Evolutionary conservation across 306 rosid species (phyloP).

Genomic region (Prinsepia uniflora): DNA sequence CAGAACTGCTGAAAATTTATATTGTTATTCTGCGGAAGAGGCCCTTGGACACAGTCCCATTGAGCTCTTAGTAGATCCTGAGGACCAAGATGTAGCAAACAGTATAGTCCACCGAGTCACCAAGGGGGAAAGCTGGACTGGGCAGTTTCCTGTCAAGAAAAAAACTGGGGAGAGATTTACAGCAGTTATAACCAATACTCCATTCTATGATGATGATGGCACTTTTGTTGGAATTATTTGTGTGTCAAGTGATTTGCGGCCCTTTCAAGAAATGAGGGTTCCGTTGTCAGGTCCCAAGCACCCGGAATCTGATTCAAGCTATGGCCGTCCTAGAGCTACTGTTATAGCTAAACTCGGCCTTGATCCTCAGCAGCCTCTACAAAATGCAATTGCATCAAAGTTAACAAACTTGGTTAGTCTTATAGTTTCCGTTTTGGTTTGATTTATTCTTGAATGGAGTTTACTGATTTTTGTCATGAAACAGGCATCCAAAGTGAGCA

Average conservation of each 20-base stretch:
- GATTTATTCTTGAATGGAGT: conserved; percentile 32
- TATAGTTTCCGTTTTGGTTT: conserved; percentile 25
- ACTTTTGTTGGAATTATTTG: conserved; percentile 67
- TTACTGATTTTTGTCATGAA: conserved; percentile 39
- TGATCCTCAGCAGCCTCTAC: conserved; percentile 86
- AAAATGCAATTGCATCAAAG: conserved; percentile 71
- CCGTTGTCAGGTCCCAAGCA: conserved; percentile 28
- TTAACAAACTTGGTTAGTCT: conserved; percentile 89
- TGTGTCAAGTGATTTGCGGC: conserved; percentile 64
- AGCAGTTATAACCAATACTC: conserved; percentile 56
- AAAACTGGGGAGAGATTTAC: conserved; percentile 65
- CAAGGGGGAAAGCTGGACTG: conserved; percentile 85
- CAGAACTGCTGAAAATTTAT: conserved; percentile 75
- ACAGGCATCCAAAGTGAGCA: conserved; percentile 94
- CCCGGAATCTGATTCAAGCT: conserved; percentile 41
- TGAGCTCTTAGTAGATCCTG: conserved; percentile 63
- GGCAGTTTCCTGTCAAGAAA: conserved; percentile 77
- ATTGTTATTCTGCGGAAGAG: conserved; percentile 81
- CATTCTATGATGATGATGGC: conserved; percentile 80
- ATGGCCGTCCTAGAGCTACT: conserved; percentile 38
- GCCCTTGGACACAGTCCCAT: conserved; percentile 66
- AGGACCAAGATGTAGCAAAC: conserved; percentile 43
- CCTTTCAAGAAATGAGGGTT: conserved; percentile 58
- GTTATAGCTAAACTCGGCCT: conserved; percentile 67
- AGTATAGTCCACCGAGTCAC: conserved; percentile 52